These are phyloP conservation scores for Phellopilus nigrolimitatus DNA, from an alignment of 1,284 basidiomycete species.

Conservation along the genomic window DNA sequence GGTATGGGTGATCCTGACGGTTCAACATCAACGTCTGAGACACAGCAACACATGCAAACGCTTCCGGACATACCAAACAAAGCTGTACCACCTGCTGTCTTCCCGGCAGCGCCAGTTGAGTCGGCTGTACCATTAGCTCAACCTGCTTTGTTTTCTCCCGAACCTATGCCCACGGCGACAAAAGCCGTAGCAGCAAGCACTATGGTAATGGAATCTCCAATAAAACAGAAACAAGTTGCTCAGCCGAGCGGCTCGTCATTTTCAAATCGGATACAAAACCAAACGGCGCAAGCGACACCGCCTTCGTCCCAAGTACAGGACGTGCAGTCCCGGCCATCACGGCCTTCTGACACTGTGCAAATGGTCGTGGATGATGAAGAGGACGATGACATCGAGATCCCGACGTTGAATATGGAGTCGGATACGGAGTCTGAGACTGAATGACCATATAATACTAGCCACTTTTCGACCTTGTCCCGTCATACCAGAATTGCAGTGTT, in stretches of 20 bases:
- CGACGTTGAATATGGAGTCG: slow-evolving; percentile 47
- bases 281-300: neutral
- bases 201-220: too few relatives aligned
- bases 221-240: too few relatives aligned
- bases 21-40: neutral
- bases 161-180: too few relatives aligned
- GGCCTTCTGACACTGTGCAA: neutral
- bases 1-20: neutral
- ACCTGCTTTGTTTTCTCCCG: too few relatives aligned
- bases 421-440: slow-evolving; percentile 39
- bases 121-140: neutral
- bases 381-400: slow-evolving; percentile 49
- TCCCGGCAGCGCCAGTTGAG: neutral
- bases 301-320: neutral
- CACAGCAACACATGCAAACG: neutral
- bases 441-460: too few relatives aligned
- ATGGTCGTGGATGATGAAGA: slow-evolving; percentile 35
- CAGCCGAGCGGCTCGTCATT: neutral
- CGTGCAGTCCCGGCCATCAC: neutral
- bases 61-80: neutral
- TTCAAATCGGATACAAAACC: neutral
- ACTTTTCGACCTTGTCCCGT: too few relatives aligned
- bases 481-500: neutral
- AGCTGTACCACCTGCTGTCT: neutral
- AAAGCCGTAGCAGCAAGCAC: too few relatives aligned